phyloP scores from a whole-genome alignment of 805 yeast genomes.

The Yamadazyma ubonensis region DNA sequence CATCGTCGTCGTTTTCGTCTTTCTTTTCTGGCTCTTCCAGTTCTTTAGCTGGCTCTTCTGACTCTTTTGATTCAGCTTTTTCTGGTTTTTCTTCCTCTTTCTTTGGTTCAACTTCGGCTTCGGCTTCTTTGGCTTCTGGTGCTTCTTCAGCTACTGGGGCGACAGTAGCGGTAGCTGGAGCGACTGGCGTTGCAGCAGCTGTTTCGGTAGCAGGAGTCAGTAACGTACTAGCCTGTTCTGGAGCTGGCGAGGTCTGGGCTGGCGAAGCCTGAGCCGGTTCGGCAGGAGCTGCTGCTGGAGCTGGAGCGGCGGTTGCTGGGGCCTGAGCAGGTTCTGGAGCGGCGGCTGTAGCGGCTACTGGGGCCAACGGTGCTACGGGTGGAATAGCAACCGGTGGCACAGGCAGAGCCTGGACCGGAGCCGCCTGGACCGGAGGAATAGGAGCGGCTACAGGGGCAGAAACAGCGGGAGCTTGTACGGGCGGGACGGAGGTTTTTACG shows the following conservation, averaged over 20 bases:
- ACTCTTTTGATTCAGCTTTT: conserved; percentile 1
- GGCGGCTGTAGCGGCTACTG: not conserved
- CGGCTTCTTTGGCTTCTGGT: conserved; percentile 6
- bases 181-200: conserved; percentile 2
- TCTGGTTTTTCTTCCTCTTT: conserved; percentile 3
- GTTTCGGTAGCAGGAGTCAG: conserved; percentile 2
- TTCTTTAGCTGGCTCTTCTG: conserved; percentile 4
- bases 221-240: not conserved
- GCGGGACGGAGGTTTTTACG: conserved; percentile 8
- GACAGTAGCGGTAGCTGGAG: conserved; percentile 1
- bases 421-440: conserved; percentile 9
- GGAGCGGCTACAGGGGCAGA: conserved; percentile 10
- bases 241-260: conserved; percentile 1
- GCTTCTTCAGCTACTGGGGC: conserved; percentile 6
- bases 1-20: conserved; percentile 13
- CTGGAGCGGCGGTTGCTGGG: conserved; percentile 8
- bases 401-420: conserved; percentile 14
- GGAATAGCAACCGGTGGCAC: conserved; percentile 6
- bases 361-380: not conserved
- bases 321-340: not conserved
- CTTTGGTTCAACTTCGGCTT: conserved; percentile 4
- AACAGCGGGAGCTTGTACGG: not conserved
- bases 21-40: conserved; percentile 12
- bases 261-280: conserved; percentile 1
- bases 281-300: not conserved